Evolutionary conservation across 2,329 filamentous ascomycete genomes (phyloP), one percentile per base, ranked within the genome.

Genomic region (Thelonectria discophora): DNA sequence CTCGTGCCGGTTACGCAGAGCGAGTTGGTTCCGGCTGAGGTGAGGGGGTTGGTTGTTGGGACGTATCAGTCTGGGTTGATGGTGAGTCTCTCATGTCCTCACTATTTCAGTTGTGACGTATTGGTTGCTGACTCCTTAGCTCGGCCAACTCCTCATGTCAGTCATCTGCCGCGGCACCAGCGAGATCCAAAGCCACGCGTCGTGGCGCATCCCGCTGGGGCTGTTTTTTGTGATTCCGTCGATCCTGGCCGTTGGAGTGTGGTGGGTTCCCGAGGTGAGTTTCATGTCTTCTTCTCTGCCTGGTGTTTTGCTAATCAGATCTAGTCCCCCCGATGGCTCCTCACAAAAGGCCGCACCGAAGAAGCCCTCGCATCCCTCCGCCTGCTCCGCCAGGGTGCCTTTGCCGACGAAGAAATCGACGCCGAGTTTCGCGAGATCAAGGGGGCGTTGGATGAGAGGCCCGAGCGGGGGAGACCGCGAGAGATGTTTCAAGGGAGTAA

Each of bases 1-100:
- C 66, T 75, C 2, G 74, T 78, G 7, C 78, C 77, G 0, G 65
- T 75, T 1, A 69, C 69, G 17, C 74, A 77, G 55, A 73, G 74
- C 2, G 76, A 78, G 62, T 66, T 77, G 20, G 68, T 72, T 1
- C 76, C 75, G 0, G 62, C 65, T 0, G 50, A 62, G 10, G 63
- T 71, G 15, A 71, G 76, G 11, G 75, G 75, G 8, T 65, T 76
- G 12, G 68, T 72, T 5, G 75, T 77, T 10, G 21, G 57, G 67
- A 65, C 56, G 21, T 64, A 63, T 20, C 56, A 59, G 17, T 48
- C 40, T 5, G 42, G 53, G 3, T 32, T 60, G 3, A 24, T 48
- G 10, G 58, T 55, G 5, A 45, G 57, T 43, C 13, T 18, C 32
- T 34, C 7, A 4, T 3, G 13, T 7, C 24, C 7, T 7, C 7